These are phyloP conservation scores for Leccinum uliginosum DNA, from an alignment of 768 basidiomycete genomes.

Conservation along the genomic window DNA sequence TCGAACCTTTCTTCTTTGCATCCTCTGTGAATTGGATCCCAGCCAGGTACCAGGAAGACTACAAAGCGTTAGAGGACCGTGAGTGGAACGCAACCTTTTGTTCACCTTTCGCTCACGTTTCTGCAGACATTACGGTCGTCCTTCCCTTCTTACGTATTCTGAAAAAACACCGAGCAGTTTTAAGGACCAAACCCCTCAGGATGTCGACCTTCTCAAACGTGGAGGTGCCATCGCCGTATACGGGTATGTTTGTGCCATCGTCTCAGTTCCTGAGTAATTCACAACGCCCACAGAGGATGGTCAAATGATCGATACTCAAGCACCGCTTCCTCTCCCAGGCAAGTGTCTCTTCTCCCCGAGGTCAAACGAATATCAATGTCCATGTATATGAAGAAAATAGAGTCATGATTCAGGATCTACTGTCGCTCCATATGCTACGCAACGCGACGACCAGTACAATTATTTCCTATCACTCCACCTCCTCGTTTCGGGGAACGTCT, in stretches of 20 bases:
- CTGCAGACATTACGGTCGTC: constrained; percentile 39
- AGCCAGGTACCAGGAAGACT: constrained; percentile 38
- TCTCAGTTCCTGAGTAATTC: neutral
- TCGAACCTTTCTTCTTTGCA: constrained; percentile 44
- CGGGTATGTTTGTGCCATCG: constrained; percentile 1
- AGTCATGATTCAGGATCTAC: constrained; percentile 29
- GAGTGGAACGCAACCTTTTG: constrained; percentile 14
- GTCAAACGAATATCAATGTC: neutral
- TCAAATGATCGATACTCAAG: constrained; percentile 30
- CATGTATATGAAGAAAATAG: constrained; percentile 9
- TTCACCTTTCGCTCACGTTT: constrained; percentile 1
- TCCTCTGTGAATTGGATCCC: constrained; percentile 41
- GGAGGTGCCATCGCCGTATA: neutral
- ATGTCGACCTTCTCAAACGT: constrained; percentile 13
- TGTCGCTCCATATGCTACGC: constrained; percentile 38
- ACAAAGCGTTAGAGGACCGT: constrained; percentile 35
- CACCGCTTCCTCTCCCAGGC: constrained; percentile 25
- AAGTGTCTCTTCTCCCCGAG: neutral
- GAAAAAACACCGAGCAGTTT: constrained; percentile 24
- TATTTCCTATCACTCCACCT: constrained; percentile 30
- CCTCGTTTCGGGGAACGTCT: constrained; percentile 19
- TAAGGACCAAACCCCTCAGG: constrained; percentile 12
- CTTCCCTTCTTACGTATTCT: constrained; percentile 40
- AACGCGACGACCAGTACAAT: constrained; percentile 30
- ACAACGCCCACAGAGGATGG: constrained; percentile 7